Evolutionary conservation across 257 asterid genomes (phyloP), one percentile per base, ranked within the genome.

Genomic region (Nyctanthes arbortristis): DNA sequence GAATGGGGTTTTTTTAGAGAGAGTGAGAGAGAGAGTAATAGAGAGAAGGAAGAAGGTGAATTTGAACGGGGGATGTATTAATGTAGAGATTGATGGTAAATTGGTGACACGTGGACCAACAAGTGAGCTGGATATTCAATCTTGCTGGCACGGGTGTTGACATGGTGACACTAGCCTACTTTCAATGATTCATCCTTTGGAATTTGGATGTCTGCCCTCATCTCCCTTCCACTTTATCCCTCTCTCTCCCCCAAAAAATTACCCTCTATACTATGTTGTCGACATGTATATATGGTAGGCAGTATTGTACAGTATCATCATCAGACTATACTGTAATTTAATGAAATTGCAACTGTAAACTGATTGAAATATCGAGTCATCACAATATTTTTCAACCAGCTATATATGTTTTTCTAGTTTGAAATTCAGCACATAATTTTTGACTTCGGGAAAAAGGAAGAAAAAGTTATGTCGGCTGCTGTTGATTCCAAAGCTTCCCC

Each of bases 51-150:
- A 59, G 59, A 49, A 43, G n/a, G 63, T 2, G 16, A 52, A 52
- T 52, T 22, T 52, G 59, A 9, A 52, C 0, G 63, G 72, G 62
- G 67, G 68, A 66, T n/a, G n/a, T n/a, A n/a, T n/a, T n/a, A n/a
- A n/a, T n/a, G n/a, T n/a, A 69, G 75, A 70, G 77, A 16, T 71
- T 76, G 59, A 33, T 34, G 78, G 71, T 75, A 43, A 9, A 65
- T 40, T 55, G 12, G 30, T n/a, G 81, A 79, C 85, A 79, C 85
- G 81, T 82, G 85, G 81, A 57, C 18, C 54, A 61, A 68, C 71
- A 29, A 70, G 5, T 65, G 76, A 71, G 73, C 71, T 77, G 77
- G 70, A 68, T 65, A 45, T 62, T 78, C 77, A 70, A 67, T 79
- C 78, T 79, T 79, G 80, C 77, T 72, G 84, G 84, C 71, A 67